Evolutionary conservation across 73 alveolate genomes (phyloP).

Genomic region (Blepharisma japonicum): DNA sequence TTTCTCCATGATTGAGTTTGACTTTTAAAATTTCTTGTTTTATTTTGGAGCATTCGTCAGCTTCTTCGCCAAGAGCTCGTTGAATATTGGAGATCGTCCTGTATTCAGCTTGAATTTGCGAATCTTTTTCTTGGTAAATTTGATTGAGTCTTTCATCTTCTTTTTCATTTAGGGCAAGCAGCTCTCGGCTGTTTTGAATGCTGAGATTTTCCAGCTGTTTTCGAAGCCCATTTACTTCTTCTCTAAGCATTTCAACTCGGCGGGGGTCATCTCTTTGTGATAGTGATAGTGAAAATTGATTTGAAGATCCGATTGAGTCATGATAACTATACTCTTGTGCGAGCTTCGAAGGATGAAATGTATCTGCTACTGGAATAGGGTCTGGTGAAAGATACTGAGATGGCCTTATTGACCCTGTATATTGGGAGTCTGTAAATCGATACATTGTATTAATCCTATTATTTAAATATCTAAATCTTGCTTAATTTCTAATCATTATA

Average conservation of each 20-base stretch:
- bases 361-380: no score
- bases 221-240: constrained; percentile 6
- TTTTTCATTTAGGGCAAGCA: background rate
- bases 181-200: background rate
- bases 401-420: no score
- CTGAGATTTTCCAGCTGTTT: background rate
- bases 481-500: no score
- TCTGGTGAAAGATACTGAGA: no score
- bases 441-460: no score
- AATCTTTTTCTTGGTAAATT: background rate
- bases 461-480: no score
- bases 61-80: background rate
- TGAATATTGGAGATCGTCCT: background rate
- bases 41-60: constrained; percentile 8
- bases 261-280: no score
- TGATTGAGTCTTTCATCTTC: background rate
- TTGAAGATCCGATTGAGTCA: no score
- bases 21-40: background rate
- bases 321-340: no score
- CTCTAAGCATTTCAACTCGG: background rate
- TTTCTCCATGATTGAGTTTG: constrained; percentile 6
- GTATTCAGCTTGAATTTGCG: constrained; percentile 20
- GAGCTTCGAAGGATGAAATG: no score
- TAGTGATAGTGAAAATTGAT: no score
- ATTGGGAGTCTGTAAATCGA: no score